Evolutionary conservation across 2,329 filamentous ascomycete genomes (phyloP), one percentile per base, ranked within the genome.

Genomic region (Ampelomyces quisqualis): DNA sequence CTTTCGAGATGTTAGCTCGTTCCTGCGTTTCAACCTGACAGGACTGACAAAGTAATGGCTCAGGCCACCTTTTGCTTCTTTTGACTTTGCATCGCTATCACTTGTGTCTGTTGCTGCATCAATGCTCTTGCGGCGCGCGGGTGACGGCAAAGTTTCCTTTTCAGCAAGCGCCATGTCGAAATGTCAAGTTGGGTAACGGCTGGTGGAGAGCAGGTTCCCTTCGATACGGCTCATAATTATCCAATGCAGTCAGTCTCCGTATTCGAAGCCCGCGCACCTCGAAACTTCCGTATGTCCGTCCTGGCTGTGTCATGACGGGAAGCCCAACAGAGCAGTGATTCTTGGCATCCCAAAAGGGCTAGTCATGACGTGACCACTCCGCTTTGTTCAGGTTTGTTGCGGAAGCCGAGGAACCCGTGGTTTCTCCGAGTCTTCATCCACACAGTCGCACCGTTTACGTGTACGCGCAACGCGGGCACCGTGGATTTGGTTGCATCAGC

Each of bases 31-130:
- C 20, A 9, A 7, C 17, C 8, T 35, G 18, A 8, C 8, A 8
- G 20, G 6, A 49, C 58, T 36, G 37, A 64, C 62, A 21, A 59
- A 28, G 21, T 65, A 67, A 11, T 44, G 45, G 10, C 47, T 44
- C 41, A 55, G 41, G 4, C 55, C 60, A 10, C 51, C 51, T 30
- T 51, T 32, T 33, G 45, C 27, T 13, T 57, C 47, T 9, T 45
- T 35, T 28, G 45, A 17, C n/a, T 49, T 45, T 7, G 11, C 33
- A 28, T 47, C 23, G 9, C 21, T 44, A 17, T 41, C 29, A 10
- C 30, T 19, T 15, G 42, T 34, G 4, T 40, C 40, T 13, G 19
- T 31, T 22, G 38, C 46, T 13, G 24, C 45, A 13, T 47, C 44
- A 5, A 42, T 36, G 17, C 40, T 45, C 10, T 30, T 28, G 10